phyloP scores from a whole-genome alignment of 257 asterid species.

The Cordia subcordata region DNA sequence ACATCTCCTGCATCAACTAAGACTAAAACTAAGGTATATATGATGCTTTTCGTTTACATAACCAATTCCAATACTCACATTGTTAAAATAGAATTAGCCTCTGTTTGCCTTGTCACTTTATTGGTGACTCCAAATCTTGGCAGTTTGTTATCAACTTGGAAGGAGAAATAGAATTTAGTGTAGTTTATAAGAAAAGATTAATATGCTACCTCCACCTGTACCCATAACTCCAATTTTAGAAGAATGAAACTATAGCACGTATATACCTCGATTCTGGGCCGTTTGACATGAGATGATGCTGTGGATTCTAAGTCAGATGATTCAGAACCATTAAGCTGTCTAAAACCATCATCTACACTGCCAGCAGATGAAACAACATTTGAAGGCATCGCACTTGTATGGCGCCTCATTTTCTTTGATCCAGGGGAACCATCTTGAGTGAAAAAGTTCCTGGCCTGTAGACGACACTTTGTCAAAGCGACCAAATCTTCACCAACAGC shows the following conservation, averaged over 20 bases:
- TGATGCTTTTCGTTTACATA: no score
- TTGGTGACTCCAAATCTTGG: no score
- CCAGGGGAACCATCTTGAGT: constrained; percentile 62
- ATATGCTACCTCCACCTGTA: not conserved
- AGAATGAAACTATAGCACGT: not conserved
- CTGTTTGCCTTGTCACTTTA: no score
- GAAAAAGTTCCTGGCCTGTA: constrained; percentile 64
- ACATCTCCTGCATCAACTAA: no score
- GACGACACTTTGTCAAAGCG: constrained; percentile 74
- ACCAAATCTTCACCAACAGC: constrained; percentile 82
- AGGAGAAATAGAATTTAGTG: no score
- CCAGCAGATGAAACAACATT: constrained; percentile 66
- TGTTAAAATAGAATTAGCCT: no score
- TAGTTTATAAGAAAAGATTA: no score
- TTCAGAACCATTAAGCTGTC: constrained; percentile 52
- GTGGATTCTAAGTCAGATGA: constrained; percentile 72
- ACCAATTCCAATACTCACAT: no score
- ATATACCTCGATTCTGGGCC: constrained; percentile 52
- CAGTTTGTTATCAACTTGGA: no score
- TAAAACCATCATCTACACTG: constrained; percentile 52
- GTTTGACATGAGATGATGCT: constrained; percentile 49
- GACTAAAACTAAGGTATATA: no score
- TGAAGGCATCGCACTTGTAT: constrained; percentile 36
- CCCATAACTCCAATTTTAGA: not conserved
- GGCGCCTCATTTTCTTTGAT: constrained; percentile 67